A percentile compares a stretch with the other conserved stretches of the same genome.
phyloP scores from a whole-genome alignment of 805 yeast species.

The Saccharomycopsis sp. region DNA sequence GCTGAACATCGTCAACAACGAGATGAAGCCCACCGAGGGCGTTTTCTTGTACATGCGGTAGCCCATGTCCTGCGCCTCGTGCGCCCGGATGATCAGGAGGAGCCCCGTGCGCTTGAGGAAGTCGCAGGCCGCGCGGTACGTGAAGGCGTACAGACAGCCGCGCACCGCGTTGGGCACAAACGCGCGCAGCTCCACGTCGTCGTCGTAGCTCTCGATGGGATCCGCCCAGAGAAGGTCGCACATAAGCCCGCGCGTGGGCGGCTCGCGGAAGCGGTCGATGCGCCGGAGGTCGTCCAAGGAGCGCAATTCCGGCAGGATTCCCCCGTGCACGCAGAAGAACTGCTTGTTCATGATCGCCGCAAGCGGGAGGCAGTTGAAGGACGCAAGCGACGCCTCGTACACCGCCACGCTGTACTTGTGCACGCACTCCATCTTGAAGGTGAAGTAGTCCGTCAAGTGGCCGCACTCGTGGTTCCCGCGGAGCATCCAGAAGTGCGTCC shows the following conservation, averaged over 20 bases:
- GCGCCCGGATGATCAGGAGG: constrained; percentile 86
- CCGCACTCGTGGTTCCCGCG: constrained; percentile 95
- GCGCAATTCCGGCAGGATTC: constrained; percentile 78
- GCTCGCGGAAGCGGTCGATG: constrained; percentile 80
- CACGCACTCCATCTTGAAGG: constrained; percentile 83
- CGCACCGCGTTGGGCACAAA: constrained; percentile 68
- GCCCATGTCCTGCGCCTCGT: constrained; percentile 97
- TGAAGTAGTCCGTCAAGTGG: constrained; percentile 89
- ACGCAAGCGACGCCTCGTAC: constrained; percentile 65
- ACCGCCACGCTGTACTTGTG: constrained; percentile 66
- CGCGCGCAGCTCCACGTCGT: constrained; percentile 38
- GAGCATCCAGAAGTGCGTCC: constrained; percentile 67
- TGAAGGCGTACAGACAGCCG: constrained; percentile 88
- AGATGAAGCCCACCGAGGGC: constrained; percentile 78
- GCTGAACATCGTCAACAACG: constrained; percentile 82
- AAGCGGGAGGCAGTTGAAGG: constrained; percentile 83
- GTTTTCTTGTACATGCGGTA: constrained; percentile 90
- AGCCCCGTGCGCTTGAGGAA: constrained; percentile 74
- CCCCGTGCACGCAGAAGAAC: constrained; percentile 95
- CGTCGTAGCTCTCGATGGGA: constrained; percentile 86
- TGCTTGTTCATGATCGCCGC: constrained; percentile 93
- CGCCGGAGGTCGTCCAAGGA: constrained; percentile 60
- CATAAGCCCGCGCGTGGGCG: constrained; percentile 89
- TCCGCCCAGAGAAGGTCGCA: constrained; percentile 96
- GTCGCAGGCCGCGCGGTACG: constrained; percentile 73